Evolutionary conservation across 352 stramenopile genomes (phyloP), one percentile per base, ranked within the genome.

Genomic region (Pythium aristosporum): DNA sequence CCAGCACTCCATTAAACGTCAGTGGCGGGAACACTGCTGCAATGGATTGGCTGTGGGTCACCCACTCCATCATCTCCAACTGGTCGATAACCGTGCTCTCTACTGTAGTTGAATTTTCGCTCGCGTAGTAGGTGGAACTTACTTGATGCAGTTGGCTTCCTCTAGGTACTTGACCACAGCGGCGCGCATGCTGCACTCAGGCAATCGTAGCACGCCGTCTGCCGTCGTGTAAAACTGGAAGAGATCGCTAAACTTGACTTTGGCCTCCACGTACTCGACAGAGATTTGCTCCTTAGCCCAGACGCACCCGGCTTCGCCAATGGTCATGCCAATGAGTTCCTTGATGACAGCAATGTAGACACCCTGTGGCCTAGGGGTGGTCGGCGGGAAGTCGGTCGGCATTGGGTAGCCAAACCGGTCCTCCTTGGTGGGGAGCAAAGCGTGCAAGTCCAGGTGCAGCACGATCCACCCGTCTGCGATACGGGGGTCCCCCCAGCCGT

Each of bases 211-310:
- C 11, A 51, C 39, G 3, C 37, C 41, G 18, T 51, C 53, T 2
- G 34, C 5, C 11, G 6, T 2, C 25, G 53, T 60, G 53, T 51
- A 60, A 51, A 60, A 60, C 7, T 60, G 37, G 15, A 60, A 51
- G 3, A 60, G 34, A 12, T 60, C 41, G 28, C 53, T 39, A 25
- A 60, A 37, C 28, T 25, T 49, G 39, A 60, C 25, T 4, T 42
- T 41, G 15, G 53, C 53, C 23, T 60, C 13, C 13, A 30, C 21
- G 39, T 37, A 60, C 21, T 39, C 39, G 16, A 60, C 42, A 0
- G 53, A 39, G 1, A 51, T 7, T 2, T 9, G 13, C 3, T 41
- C 39, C 8, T 41, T 30, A 2, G 2, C 3, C 53, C 37, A 42
- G 5, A 21, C 0, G 16, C 37, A 49, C 25, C 49, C 32, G 3